Evolutionary conservation across 2,329 filamentous ascomycete genomes (phyloP).

Genomic region (Ascosphaera aggregata): DNA sequence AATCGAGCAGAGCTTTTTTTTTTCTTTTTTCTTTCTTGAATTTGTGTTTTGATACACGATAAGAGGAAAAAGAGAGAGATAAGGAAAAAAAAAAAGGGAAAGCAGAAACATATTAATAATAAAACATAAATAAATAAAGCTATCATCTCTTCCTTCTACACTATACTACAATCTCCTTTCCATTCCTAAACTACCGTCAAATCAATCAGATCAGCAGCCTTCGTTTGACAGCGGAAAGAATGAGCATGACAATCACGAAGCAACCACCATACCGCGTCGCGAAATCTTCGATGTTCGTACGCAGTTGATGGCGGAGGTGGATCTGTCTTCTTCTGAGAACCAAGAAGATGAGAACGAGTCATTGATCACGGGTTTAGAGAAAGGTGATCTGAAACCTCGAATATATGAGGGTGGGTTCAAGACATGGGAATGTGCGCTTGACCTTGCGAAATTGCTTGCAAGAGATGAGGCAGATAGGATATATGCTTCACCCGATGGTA

Average conservation of each 20-base stretch:
- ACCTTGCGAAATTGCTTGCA: slow-evolving; percentile 25
- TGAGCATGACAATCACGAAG: not conserved
- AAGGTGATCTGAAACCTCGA: slow-evolving; percentile 33
- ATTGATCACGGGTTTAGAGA: slow-evolving; percentile 25
- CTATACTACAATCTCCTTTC: slow-evolving; percentile 32
- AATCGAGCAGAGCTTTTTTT: slow-evolving; percentile 24
- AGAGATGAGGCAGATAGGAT: slow-evolving; percentile 5
- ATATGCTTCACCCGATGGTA: not conserved
- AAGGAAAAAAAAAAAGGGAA: too few species aligned
- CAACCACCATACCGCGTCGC: slow-evolving; percentile 26
- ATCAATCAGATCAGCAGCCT: slow-evolving; percentile 4
- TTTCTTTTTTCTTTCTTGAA: not conserved
- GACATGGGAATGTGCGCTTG: slow-evolving; percentile 42
- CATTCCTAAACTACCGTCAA: slow-evolving; percentile 17
- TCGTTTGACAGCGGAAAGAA: slow-evolving; percentile 4
- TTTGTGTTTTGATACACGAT: not conserved
- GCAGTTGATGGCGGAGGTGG: slow-evolving; percentile 37
- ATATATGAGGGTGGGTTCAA: slow-evolving; percentile 47
- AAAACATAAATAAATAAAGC: slow-evolving; percentile 15
- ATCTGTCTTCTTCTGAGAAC: slow-evolving; percentile 10
- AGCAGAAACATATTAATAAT: not conserved
- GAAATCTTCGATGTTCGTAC: slow-evolving; percentile 40
- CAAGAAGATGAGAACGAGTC: slow-evolving; percentile 16
- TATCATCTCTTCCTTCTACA: slow-evolving; percentile 32
- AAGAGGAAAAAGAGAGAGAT: not conserved